A percentile compares a stretch with the other conserved stretches of the same genome.
phyloP scores from a whole-genome alignment of 805 yeast species.

The Metschnikowia continentalis region DNA sequence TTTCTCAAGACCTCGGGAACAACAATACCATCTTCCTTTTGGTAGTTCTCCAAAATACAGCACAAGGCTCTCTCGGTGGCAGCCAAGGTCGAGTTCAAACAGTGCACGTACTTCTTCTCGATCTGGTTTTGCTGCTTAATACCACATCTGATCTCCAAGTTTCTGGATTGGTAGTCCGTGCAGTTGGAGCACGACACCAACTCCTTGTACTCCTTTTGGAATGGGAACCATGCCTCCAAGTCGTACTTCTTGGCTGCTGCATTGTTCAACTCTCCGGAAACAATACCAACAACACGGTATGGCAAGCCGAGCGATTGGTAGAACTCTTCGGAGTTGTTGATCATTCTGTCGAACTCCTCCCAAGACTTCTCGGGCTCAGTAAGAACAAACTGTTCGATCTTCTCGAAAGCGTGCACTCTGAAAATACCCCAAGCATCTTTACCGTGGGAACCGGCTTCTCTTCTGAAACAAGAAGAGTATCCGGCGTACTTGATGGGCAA shows the following conservation, averaged over 20 bases:
- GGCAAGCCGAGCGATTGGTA: conserved; percentile 90
- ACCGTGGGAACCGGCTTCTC: conserved; percentile 99
- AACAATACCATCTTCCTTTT: conserved; percentile 90
- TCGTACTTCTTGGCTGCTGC: conserved; percentile 99
- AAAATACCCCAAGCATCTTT: conserved; percentile 99
- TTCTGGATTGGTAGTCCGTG: conserved; percentile 98
- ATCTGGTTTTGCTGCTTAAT: conserved; percentile 91
- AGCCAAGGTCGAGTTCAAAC: conserved; percentile 94
- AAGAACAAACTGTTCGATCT: conserved; percentile 92
- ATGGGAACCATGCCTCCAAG: conserved; percentile 99
- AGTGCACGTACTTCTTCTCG: conserved; percentile 97
- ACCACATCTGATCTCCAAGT: conserved; percentile 98
- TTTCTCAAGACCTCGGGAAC: conserved; percentile 94
- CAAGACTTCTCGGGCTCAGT: conserved; percentile 98
- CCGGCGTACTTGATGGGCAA: conserved; percentile 96
- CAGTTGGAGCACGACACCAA: conserved; percentile 98
- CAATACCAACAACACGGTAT: conserved; percentile 96
- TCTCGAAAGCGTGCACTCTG: conserved; percentile 98
- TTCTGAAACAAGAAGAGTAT: conserved; percentile 96
- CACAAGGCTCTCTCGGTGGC: conserved; percentile 98
- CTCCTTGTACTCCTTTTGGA: conserved; percentile 97
- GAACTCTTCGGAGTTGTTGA: conserved; percentile 83
- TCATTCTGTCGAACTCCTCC: conserved; percentile 97
- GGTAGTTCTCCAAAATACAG: conserved; percentile 96
- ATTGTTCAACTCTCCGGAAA: conserved; percentile 96